Evolutionary conservation across 208 protist genomes (phyloP), one percentile per base, ranked within the genome.

Genomic region (Trypanosoma cruzi): DNA sequence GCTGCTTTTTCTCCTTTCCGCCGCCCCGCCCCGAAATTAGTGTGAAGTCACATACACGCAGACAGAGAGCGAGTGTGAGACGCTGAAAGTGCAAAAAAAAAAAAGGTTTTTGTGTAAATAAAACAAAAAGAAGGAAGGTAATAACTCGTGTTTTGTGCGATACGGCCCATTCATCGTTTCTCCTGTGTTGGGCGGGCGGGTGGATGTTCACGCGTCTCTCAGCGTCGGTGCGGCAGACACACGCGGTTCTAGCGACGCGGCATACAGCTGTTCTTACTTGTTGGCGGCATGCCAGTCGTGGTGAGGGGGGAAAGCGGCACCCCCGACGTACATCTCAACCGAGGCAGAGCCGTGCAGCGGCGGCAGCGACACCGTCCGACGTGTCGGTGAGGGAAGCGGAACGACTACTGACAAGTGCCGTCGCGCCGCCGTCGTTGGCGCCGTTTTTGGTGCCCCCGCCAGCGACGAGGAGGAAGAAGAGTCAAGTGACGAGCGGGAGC

Each of bases 141-240:
- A 11, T 11, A 40, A 40, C 36, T 4, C 36, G 36, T 40, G 36
- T 4, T 11, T 4, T 13, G 36, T 40, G 36, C 7, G 36, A 40
- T 11, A 40, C 36, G 36, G 36, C 36, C 7, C 11, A 13, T 40
- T 40, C 36, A 40, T 40, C 36, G 36, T 40, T 11, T 40, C 11
- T 40, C 36, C 36, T 40, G 36, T 11, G 36, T 40, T 40, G 36
- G 7, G 14, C 4, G 20, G 1, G 28, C 6, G 29, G 4, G 22
- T 18, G 16, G n/a, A 65, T 65, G 61, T 54, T 65, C 24, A 32
- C 22, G 16, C 46, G 61, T 20, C 61, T 65, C 22, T 55, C 61
- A 32, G 22, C 44, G 18, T 42, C 61, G 13, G 0, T 65, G 5
- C 40, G 24, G 22, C 61, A 16, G 4, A 26, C 26, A 37, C 16